Base-by-base conservation (phyloP, 2,329 filamentous ascomycete genomes). In the Nakataea oryzae region DNA sequence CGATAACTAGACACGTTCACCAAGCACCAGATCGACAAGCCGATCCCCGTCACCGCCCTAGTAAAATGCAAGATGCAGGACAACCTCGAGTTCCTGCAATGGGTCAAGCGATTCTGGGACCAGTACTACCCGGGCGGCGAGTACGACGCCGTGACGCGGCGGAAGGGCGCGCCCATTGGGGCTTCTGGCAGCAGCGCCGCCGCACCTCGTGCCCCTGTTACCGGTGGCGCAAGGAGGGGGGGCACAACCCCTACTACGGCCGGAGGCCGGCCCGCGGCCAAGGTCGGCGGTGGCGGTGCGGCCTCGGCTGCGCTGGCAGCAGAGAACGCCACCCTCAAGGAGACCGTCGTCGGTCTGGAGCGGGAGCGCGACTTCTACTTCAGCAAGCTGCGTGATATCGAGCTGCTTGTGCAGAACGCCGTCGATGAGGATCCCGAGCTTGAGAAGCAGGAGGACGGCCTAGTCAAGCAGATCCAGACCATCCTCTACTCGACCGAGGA, bases 41-140 rank as follows among this genome's bases (percentile, higher is more conserved):
- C 89, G 30, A 87, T 99, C 69, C 91, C 91, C 64, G 91, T 97
- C 73, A 86, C 96, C 75, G 81, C 84, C 63, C 86, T 99, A 64
- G 86, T 95, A 70, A 99, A 97, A 77, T 99, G 95, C 83, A 97
- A 96, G 82, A 99, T 99, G 93, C 95, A 99, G 83, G 95, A 99
- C 77, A 99, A 99, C 80, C 89, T 99, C 70, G 95, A 97, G 74
- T 99, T 99, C 75, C 82, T 99, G 64, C 95, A 99, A 79, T 99
- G 92, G 89, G 88, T 88, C 64, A 99, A 99, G 84, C 83, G 84
- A 69, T 97, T 92, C 80, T 99, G 95, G 95, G 95, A 99, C 72
- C 91, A 97, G 74, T 92, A 97, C 81, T 99, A 91, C 77, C 95
- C 95, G 9, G 95, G 95, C 64, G 92, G 95, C 70, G 95, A 97